These are phyloP conservation scores for Gyromitra esculenta DNA, from an alignment of 2,329 filamentous ascomycete species.

Conservation along the genomic window DNA sequence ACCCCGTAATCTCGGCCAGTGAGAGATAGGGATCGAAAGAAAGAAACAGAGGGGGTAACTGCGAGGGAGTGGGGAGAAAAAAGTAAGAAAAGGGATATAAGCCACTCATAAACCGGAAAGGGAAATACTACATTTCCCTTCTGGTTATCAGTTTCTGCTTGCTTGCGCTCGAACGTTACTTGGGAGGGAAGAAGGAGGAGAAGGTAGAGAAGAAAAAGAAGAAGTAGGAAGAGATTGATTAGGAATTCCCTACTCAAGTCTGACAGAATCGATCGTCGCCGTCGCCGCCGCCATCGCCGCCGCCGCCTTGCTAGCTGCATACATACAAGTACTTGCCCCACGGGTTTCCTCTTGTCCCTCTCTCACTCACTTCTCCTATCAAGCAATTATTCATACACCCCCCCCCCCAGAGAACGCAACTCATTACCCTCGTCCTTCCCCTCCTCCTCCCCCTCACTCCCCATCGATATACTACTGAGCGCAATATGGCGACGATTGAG, in stretches of 20 bases:
- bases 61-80: neutral
- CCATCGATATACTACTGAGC: slow-evolving; percentile 17
- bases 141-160: neutral
- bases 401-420: neutral
- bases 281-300: too few species aligned
- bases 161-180: slow-evolving; percentile 1
- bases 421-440: neutral
- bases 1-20: too few species aligned
- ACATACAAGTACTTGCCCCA: neutral
- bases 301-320: neutral
- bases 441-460: neutral
- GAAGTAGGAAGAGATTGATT: too few species aligned
- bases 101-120: neutral
- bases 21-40: neutral
- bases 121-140: slow-evolving; percentile 9
- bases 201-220: too few species aligned
- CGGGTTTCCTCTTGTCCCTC: neutral
- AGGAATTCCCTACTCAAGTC: neutral
- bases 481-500: slow-evolving; percentile 50
- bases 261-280: neutral
- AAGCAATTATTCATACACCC: slow-evolving; percentile 7
- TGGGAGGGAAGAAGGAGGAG: too few species aligned
- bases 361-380: neutral
- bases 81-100: neutral
- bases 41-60: neutral